These are phyloP conservation scores for Barnettozyma hawaiiensis DNA, from an alignment of 1,139 yeast species.

Conservation along the genomic window DNA sequence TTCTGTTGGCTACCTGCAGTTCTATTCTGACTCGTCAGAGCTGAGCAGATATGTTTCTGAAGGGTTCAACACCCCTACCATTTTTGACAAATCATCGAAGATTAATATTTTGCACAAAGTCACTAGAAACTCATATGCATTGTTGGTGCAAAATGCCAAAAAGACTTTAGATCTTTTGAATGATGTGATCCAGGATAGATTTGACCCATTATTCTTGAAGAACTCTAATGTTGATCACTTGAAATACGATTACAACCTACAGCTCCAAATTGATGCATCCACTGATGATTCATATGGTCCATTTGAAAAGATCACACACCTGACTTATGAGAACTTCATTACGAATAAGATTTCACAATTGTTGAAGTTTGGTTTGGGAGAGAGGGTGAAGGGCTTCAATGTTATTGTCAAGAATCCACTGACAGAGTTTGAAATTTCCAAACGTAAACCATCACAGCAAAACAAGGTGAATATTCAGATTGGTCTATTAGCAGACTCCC, in stretches of 20 bases:
- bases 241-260: slow-evolving; percentile 60
- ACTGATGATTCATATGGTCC: slow-evolving; percentile 48
- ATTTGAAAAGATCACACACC: slow-evolving; percentile 64
- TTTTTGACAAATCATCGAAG: slow-evolving; percentile 69
- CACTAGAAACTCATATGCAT: slow-evolving; percentile 60
- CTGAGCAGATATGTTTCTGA: slow-evolving; percentile 45
- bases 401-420: slow-evolving; percentile 23
- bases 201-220: slow-evolving; percentile 74
- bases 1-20: slow-evolving; percentile 58
- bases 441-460: slow-evolving; percentile 47
- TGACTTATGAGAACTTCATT: slow-evolving; percentile 63
- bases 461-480: slow-evolving; percentile 35
- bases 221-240: slow-evolving; percentile 50
- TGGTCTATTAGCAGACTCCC: slow-evolving; percentile 67
- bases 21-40: slow-evolving; percentile 51
- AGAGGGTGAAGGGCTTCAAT: slow-evolving; percentile 48
- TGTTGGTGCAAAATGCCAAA: slow-evolving; percentile 58
- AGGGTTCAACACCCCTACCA: slow-evolving; percentile 67
- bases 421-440: slow-evolving; percentile 39
- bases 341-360: slow-evolving; percentile 56
- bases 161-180: slow-evolving; percentile 64
- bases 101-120: slow-evolving; percentile 80
- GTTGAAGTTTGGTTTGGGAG: slow-evolving; percentile 60
- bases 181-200: slow-evolving; percentile 80
- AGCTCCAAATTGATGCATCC: slow-evolving; percentile 41